Percentiles rank a stretch among this genome's conserved stretches.
phyloP scores from a whole-genome alignment of 805 yeast species.

The Teunomyces funiuensis region DNA sequence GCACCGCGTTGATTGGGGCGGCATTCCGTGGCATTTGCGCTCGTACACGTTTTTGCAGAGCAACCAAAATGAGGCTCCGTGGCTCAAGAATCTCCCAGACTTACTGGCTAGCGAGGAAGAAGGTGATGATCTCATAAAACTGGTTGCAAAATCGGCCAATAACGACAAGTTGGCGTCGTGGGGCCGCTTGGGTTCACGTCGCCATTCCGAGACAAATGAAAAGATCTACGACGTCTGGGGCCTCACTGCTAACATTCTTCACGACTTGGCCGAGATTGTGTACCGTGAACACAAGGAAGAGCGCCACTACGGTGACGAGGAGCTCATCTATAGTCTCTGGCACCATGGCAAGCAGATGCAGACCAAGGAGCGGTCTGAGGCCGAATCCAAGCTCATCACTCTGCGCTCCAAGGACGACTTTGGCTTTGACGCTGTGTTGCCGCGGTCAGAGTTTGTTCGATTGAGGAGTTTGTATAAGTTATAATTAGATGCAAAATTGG shows the following conservation, averaged over 20 bases:
- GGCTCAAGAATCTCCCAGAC: constrained; percentile 58
- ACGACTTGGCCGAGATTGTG: constrained; percentile 61
- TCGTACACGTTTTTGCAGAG: constrained; percentile 60
- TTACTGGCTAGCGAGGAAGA: constrained; percentile 44
- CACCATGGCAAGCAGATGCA: constrained; percentile 56
- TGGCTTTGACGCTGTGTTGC: constrained; percentile 47
- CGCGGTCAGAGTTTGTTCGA: constrained; percentile 40
- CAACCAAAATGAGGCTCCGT: constrained; percentile 55
- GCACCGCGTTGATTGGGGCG: constrained; percentile 62
- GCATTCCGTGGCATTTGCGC: constrained; percentile 63
- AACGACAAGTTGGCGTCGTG: constrained; percentile 24
- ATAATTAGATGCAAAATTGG: not conserved
- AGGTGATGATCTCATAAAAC: too few relatives aligned
- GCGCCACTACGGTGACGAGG: constrained; percentile 59
- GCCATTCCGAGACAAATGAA: constrained; percentile 39
- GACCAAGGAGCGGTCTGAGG: constrained; percentile 45
- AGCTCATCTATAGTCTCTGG: constrained; percentile 56
- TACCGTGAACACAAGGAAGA: constrained; percentile 25
- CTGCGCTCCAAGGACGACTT: constrained; percentile 25
- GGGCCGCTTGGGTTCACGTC: constrained; percentile 42
- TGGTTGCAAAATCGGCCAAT: too few relatives aligned
- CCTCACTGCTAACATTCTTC: constrained; percentile 74
- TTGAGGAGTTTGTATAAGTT: constrained; percentile 43
- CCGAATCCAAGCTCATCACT: constrained; percentile 54
- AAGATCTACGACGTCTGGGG: constrained; percentile 79